phyloP scores from a whole-genome alignment of 345 rosid species.

The Syzygium aqueum region DNA sequence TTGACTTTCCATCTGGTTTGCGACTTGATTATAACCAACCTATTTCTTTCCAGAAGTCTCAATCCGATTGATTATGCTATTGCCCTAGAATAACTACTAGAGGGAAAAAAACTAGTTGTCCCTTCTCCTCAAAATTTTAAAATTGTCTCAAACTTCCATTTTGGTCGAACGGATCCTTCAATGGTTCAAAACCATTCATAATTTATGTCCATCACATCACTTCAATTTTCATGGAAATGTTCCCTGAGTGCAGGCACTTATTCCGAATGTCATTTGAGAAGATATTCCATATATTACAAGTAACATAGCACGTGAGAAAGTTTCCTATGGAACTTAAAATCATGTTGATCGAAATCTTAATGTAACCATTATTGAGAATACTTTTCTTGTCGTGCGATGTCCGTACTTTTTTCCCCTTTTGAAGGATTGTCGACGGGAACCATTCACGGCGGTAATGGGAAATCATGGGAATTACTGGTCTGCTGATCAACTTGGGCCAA shows the following conservation, averaged over 20 bases:
- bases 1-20: not conserved
- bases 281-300: rapidly evolving
- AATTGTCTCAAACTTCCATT: not conserved
- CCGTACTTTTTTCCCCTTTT: not conserved
- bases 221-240: not conserved
- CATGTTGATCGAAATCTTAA: too few relatives aligned
- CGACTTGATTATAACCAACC: rapidly evolving
- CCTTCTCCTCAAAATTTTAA: not conserved
- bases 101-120: not conserved
- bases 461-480: not conserved
- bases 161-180: not conserved
- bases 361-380: not conserved
- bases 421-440: not conserved
- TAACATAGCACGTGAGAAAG: not conserved
- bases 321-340: not conserved
- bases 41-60: not conserved
- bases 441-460: not conserved
- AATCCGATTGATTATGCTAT: not conserved
- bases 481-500: not conserved
- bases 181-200: not conserved
- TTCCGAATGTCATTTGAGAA: not conserved
- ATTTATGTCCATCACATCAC: not conserved
- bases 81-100: not conserved
- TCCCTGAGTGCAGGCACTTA: not conserved
- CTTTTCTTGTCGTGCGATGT: not conserved